These are phyloP conservation scores for Scedosporium dehoogii DNA, from an alignment of 2,329 filamentous ascomycete genomes.

Conservation along the genomic window DNA sequence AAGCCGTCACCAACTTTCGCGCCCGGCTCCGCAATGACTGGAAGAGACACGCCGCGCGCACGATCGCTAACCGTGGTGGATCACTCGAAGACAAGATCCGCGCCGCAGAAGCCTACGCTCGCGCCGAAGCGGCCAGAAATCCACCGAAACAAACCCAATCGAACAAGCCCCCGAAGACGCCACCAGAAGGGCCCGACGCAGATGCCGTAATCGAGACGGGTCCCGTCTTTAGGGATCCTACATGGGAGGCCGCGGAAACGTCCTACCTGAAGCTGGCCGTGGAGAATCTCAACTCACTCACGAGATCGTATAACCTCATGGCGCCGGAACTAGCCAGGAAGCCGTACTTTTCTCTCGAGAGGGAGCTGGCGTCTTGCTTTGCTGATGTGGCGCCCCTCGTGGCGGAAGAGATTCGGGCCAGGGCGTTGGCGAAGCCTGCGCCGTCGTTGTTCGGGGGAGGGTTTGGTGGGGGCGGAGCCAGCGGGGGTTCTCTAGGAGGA, in stretches of 20 bases:
- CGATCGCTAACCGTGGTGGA: constrained; percentile 70
- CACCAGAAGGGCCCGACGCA: constrained; percentile 26
- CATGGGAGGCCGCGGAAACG: constrained; percentile 64
- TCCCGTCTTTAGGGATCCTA: constrained; percentile 57
- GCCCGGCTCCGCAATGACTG: constrained; percentile 69
- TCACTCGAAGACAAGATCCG: constrained; percentile 62
- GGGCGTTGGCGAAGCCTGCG: constrained; percentile 43
- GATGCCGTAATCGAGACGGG: background rate
- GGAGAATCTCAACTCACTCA: constrained; percentile 65
- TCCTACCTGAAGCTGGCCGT: constrained; percentile 71
- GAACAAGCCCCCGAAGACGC: background rate
- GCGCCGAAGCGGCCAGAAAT: constrained; percentile 60
- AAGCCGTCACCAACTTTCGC: constrained; percentile 61
- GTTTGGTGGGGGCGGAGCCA: constrained; percentile 24
- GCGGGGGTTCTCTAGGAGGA: constrained; percentile 10
- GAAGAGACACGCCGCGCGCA: constrained; percentile 69
- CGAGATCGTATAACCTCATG: constrained; percentile 89
- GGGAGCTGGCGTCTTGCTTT: constrained; percentile 73
- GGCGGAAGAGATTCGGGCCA: constrained; percentile 59
- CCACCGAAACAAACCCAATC: constrained; percentile 31
- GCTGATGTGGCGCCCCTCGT: constrained; percentile 75
- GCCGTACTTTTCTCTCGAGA: constrained; percentile 75
- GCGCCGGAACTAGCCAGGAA: constrained; percentile 88
- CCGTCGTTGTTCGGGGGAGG: constrained; percentile 30
- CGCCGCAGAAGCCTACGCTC: constrained; percentile 63